Conservation (phyloP, 2,329 filamentous ascomycete species). For the Dendrostoma leiphaemia region DNA sequence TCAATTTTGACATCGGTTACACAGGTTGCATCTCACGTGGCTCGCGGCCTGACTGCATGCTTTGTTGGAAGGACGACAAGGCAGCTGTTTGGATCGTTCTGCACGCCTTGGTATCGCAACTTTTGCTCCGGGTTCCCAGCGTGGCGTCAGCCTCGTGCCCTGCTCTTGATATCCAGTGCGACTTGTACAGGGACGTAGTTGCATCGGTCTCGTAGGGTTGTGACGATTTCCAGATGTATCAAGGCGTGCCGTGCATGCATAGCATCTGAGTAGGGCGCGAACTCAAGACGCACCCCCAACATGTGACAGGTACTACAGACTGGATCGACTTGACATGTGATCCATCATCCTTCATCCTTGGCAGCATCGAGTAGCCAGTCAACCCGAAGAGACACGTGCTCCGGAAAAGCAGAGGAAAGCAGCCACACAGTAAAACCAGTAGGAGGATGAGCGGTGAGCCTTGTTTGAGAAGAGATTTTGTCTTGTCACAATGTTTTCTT, state of each 20-base stretch:
- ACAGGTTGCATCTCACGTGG: neutral
- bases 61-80: too few species aligned
- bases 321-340: neutral
- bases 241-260: neutral
- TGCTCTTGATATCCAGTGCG: too few species aligned
- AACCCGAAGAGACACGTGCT: neutral
- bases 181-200: too few species aligned
- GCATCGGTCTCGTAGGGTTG: neutral
- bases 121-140: too few species aligned
- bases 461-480: neutral
- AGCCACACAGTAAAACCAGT: too few species aligned
- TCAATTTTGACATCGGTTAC: slow-evolving; percentile 15
- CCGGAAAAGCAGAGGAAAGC: neutral
- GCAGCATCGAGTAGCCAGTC: neutral
- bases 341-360: neutral
- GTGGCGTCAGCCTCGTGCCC: too few species aligned
- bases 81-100: too few species aligned
- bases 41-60: too few species aligned
- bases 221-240: neutral
- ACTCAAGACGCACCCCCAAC: too few species aligned
- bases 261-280: too few species aligned
- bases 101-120: too few species aligned
- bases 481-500: neutral
- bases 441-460: neutral
- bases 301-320: neutral